Evolutionary conservation across 495 filamentous ascomycete species (phyloP).

Genomic region (Aspergillus ellipticus): DNA sequence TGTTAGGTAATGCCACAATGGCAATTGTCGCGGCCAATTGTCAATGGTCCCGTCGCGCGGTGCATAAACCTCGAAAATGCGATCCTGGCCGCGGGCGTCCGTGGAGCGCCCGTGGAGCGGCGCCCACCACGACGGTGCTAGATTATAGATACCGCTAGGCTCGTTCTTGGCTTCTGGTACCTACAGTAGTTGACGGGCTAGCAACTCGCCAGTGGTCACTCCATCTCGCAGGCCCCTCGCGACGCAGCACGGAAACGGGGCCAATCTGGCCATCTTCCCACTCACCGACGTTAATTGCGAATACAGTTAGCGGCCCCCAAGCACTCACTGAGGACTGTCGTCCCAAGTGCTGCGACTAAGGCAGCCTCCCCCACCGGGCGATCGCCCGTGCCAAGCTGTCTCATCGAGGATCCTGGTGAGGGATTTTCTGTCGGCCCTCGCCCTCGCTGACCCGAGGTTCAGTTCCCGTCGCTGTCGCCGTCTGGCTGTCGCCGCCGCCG

Average conservation of each 20-base stretch:
- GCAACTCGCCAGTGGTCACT: neutral
- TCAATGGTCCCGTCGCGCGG: neutral
- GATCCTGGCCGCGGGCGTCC: neutral
- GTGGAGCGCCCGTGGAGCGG: too few species aligned
- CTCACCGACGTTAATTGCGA: constrained; percentile 5
- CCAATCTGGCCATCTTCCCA: neutral
- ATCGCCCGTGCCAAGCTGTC: constrained; percentile 31
- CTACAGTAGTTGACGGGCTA: constrained; percentile 17
- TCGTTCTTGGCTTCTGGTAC: constrained; percentile 18
- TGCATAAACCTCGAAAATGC: neutral
- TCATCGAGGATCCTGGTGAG: constrained; percentile 30
- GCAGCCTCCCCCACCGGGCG: constrained; percentile 17
- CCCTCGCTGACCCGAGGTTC: neutral
- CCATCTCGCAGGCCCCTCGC: neutral
- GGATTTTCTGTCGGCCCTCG: constrained; percentile 23
- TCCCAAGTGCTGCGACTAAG: neutral
- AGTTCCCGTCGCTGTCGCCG: too few species aligned
- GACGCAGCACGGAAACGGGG: neutral
- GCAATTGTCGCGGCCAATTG: too few species aligned
- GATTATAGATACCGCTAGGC: constrained; percentile 6
- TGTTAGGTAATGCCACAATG: neutral
- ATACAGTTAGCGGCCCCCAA: constrained; percentile 1
- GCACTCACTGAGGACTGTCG: neutral
- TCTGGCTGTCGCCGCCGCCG: too few species aligned
- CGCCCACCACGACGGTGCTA: too few species aligned